Evolutionary conservation across 2,329 filamentous ascomycete genomes (phyloP).

Genomic region (Elsinoe necatrix): DNA sequence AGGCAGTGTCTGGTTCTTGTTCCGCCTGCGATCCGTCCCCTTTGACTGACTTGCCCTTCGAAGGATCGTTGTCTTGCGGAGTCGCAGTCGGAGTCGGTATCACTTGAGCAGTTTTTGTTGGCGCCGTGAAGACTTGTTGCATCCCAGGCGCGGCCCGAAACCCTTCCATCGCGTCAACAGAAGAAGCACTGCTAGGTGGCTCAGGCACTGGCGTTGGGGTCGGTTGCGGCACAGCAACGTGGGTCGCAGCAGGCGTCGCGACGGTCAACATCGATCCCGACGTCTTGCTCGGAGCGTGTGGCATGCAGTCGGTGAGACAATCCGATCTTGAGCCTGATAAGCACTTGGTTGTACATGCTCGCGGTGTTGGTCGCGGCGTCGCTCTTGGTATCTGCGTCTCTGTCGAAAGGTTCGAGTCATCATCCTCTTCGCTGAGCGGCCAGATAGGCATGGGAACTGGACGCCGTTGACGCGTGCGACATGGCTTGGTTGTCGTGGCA

Average conservation of each 20-base stretch:
- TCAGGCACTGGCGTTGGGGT: not conserved
- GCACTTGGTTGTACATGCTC: not conserved
- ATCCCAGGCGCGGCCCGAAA: not conserved
- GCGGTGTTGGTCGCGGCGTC: not conserved
- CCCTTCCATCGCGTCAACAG: not conserved
- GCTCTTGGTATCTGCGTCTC: not conserved
- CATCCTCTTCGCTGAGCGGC: not conserved
- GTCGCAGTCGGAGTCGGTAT: not conserved
- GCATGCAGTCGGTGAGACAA: not conserved
- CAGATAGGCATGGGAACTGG: not conserved
- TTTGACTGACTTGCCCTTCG: no score
- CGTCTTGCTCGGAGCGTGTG: not conserved
- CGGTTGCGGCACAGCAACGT: not conserved
- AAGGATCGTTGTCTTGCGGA: no score
- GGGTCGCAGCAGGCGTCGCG: not conserved
- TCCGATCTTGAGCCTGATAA: not conserved
- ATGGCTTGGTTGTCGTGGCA: not conserved
- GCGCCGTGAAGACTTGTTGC: not conserved
- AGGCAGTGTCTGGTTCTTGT: not conserved
- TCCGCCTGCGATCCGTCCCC: not conserved
- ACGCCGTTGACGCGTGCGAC: not conserved
- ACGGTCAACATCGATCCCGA: not conserved
- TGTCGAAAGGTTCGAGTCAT: not conserved
- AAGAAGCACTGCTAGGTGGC: not conserved
- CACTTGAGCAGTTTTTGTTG: not conserved